Evolutionary conservation across 345 rosid species (phyloP), one percentile per base, ranked within the genome.

Genomic region (Populus davidiana): DNA sequence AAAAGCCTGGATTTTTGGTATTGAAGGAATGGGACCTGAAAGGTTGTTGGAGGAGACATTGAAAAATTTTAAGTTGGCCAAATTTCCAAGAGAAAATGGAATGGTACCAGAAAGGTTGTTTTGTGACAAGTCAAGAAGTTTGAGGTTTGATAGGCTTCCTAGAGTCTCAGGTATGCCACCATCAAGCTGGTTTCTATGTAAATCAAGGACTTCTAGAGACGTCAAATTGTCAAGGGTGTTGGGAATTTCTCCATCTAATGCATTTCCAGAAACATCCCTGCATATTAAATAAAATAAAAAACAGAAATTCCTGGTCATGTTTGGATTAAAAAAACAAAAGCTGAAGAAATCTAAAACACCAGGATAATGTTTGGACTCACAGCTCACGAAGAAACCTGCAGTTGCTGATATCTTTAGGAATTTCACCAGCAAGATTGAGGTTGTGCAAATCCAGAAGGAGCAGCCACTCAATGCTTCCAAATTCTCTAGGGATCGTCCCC

Each of bases 231-330:
- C 79, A 70, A 94, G 78, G 23, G 88, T 81, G 71, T 54, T 74
- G n/a, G 97, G 91, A 80, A 93, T 86, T 75, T 86, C 88, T 77
- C 97, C 97, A 73, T 77, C 85, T 72, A 94, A 82, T 41, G 54
- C 79, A 91, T 94, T 94, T 20, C 90, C 92, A 70, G 97, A 93
- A 74, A 94, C 79, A 88, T 94, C 91, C 88, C 98, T 96, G 94
- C 89, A 88, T 74, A 74, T 27, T 27, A 27, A 27, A 27, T 81
- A 78, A 47, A 14, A 78, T 41, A 47, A 14, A 84, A 23, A 77
- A 56, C 67, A 69, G 27, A 81, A 70, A 71, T n/a, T 8, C 8
- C 0, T 23, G 25, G 64, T 59, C 61, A 72, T 39, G 47, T 84
- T 67, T 83, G 85, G 63, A 65, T 49, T 29, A 27, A 43, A 63